phyloP scores from a whole-genome alignment of 75 land plant species.

The Azolla pinnata region DNA sequence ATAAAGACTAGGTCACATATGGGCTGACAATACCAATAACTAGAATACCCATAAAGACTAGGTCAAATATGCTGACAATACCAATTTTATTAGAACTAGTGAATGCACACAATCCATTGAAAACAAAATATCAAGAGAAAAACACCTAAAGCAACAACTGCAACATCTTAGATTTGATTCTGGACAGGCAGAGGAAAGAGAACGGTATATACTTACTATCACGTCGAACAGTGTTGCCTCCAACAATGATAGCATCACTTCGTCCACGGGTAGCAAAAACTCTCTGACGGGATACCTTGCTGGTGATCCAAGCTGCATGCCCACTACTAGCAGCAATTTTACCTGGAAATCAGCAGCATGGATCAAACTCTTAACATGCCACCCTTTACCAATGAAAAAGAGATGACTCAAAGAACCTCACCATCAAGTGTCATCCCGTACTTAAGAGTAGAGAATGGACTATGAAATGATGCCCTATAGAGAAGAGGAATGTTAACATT shows the following conservation, averaged over 20 bases:
- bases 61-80: too few relatives aligned
- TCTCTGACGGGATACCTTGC: slow-evolving; percentile 61
- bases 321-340: slow-evolving; percentile 98
- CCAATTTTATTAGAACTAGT: too few relatives aligned
- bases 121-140: too few relatives aligned
- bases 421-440: slow-evolving; percentile 99
- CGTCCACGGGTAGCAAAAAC: slow-evolving; percentile 77
- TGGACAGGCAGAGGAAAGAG: too few relatives aligned
- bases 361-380: too few relatives aligned
- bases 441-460: slow-evolving; percentile 90
- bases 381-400: neutral
- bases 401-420: slow-evolving; percentile 24
- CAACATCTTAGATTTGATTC: too few relatives aligned
- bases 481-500: slow-evolving; percentile 84
- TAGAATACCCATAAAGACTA: too few relatives aligned
- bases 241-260: slow-evolving; percentile 93
- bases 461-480: slow-evolving; percentile 57
- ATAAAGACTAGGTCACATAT: too few relatives aligned
- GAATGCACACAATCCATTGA: too few relatives aligned
- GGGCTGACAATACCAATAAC: too few relatives aligned
- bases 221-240: slow-evolving; percentile 94
- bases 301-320: slow-evolving; percentile 96
- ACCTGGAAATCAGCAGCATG: slow-evolving; percentile 35
- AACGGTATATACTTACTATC: slow-evolving; percentile 87
- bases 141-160: too few relatives aligned